Evolutionary conservation across 257 asterid species (phyloP).

Genomic region (Nicotiana tabacum): DNA sequence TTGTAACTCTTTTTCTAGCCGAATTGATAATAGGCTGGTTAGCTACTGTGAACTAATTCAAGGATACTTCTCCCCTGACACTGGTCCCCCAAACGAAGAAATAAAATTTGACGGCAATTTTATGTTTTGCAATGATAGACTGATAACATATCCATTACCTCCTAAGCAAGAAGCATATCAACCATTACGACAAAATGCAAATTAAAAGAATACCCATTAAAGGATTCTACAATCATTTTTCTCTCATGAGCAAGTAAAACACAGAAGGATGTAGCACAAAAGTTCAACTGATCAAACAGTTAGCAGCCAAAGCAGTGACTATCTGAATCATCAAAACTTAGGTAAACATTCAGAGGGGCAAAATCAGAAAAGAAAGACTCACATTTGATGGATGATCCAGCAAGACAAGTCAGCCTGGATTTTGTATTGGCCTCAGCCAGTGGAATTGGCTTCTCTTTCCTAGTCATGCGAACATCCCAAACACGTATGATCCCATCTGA

Average conservation of each 20-base stretch:
- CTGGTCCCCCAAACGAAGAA: too few species aligned
- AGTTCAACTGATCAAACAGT: background rate
- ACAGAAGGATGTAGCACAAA: background rate
- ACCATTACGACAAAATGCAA: too few species aligned
- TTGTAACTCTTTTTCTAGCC: background rate
- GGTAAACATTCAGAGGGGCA: background rate
- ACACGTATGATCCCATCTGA: slow-evolving; percentile 88
- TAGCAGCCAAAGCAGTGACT: background rate
- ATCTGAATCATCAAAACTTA: background rate
- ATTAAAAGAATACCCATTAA: background rate
- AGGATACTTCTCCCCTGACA: background rate
- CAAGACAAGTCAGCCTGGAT: slow-evolving; percentile 94
- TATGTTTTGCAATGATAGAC: background rate
- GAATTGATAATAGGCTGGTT: background rate
- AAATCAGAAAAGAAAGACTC: slow-evolving; percentile 23
- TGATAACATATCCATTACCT: background rate
- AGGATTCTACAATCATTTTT: background rate
- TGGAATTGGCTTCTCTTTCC: slow-evolving; percentile 46
- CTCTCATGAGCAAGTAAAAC: background rate
- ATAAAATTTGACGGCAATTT: too few species aligned
- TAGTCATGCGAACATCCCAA: slow-evolving; percentile 83
- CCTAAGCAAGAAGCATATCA: too few species aligned
- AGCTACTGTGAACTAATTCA: background rate
- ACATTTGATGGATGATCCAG: slow-evolving; percentile 81
- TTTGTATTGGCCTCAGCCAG: slow-evolving; percentile 65